These are phyloP conservation scores for Cyclocybe aegerita DNA, from an alignment of 768 basidiomycete genomes.

Conservation along the genomic window DNA sequence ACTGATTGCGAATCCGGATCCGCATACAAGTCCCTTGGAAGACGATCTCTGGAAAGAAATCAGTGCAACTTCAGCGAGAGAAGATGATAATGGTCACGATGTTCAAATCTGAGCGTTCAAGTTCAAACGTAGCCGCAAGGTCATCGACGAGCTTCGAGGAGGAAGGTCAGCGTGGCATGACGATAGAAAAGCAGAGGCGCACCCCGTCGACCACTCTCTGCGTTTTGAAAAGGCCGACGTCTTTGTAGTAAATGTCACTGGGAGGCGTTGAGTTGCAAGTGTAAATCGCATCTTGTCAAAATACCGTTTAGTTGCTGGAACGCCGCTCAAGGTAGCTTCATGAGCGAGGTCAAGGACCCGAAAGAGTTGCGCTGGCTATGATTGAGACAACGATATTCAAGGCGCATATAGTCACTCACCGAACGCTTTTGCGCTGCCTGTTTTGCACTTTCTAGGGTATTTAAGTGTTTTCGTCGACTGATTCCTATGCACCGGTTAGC, in stretches of 20 bases:
- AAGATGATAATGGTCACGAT: slow-evolving; percentile 49
- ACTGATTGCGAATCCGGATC: slow-evolving; percentile 57
- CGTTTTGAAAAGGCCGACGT: slow-evolving; percentile 72
- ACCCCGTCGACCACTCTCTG: slow-evolving; percentile 83
- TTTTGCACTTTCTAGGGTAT: slow-evolving; percentile 33
- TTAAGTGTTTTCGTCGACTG: slow-evolving; percentile 24
- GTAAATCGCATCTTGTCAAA: not conserved
- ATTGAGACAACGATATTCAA: slow-evolving; percentile 1
- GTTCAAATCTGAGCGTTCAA: slow-evolving; percentile 75
- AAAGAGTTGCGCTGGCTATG: slow-evolving; percentile 61
- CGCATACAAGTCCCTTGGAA: slow-evolving; percentile 85
- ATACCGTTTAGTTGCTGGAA: slow-evolving; percentile 68
- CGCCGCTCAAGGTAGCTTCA: slow-evolving; percentile 53
- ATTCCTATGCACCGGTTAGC: slow-evolving; percentile 5
- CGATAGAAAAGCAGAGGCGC: slow-evolving; percentile 10
- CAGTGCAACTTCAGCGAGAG: not conserved
- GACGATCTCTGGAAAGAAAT: slow-evolving; percentile 66
- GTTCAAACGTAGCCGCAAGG: slow-evolving; percentile 76
- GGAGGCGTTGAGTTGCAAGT: slow-evolving; percentile 3
- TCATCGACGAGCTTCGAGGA: slow-evolving; percentile 80
- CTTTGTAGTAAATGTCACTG: slow-evolving; percentile 89
- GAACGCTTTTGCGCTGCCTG: slow-evolving; percentile 38
- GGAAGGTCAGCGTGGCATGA: not conserved
- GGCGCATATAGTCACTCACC: slow-evolving; percentile 29
- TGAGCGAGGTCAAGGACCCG: slow-evolving; percentile 68